phyloP scores from a whole-genome alignment of 2,329 filamentous ascomycete genomes.

The Calycina herbarum region DNA sequence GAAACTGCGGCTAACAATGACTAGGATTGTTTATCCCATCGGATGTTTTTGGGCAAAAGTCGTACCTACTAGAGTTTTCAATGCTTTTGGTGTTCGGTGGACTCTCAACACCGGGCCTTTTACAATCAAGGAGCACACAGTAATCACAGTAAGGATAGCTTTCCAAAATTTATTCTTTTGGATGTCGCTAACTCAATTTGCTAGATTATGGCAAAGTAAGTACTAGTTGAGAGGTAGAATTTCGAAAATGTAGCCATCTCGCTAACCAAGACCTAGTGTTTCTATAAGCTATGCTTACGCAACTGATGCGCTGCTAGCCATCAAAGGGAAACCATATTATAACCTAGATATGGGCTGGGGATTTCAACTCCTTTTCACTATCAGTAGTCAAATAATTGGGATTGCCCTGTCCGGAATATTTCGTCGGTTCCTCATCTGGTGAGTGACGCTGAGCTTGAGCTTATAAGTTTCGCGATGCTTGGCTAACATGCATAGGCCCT shows the following conservation, averaged over 20 bases:
- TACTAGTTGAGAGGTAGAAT: background rate
- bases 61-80: slow-evolving; percentile 29
- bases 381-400: slow-evolving; percentile 62
- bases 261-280: slow-evolving; percentile 33
- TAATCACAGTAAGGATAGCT: slow-evolving; percentile 55
- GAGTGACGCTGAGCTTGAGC: slow-evolving; percentile 27
- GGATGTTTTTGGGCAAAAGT: slow-evolving; percentile 44
- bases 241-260: background rate
- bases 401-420: slow-evolving; percentile 62
- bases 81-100: slow-evolving; percentile 53
- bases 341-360: slow-evolving; percentile 57
- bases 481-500: slow-evolving; percentile 16
- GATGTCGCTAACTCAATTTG: background rate
- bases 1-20: background rate
- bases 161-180: slow-evolving; percentile 37
- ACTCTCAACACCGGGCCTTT: slow-evolving; percentile 66
- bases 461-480: background rate
- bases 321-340: slow-evolving; percentile 62
- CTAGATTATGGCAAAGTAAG: slow-evolving; percentile 28
- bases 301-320: slow-evolving; percentile 71
- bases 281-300: slow-evolving; percentile 53
- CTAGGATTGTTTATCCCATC: slow-evolving; percentile 22
- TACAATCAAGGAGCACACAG: slow-evolving; percentile 67
- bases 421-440: slow-evolving; percentile 57
- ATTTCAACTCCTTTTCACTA: slow-evolving; percentile 59